Conservation (phyloP, 768 basidiomycete genomes). For the Lentinus brumalis region DNA sequence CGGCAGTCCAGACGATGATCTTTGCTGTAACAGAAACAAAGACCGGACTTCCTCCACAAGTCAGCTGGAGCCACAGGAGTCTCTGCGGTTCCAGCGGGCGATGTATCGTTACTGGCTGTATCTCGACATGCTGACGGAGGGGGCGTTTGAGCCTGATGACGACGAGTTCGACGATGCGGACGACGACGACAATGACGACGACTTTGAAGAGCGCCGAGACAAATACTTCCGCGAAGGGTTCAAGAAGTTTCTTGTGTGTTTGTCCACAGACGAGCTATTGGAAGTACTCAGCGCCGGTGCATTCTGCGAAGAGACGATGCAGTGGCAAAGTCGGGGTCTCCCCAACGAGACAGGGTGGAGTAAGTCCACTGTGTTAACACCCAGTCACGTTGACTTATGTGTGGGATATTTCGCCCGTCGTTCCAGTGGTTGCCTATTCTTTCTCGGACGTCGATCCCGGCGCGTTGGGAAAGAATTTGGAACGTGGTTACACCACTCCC, state of each 20-base stretch:
- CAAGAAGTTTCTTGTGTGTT: conserved; percentile 9
- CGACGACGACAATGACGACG: conserved; percentile 9
- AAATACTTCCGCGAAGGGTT: not conserved
- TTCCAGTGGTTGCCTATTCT: too few species aligned
- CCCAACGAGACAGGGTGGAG: too few species aligned
- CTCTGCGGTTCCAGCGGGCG: conserved; percentile 32
- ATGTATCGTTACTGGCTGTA: conserved; percentile 34
- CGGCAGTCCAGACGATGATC: too few species aligned
- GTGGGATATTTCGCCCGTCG: too few species aligned
- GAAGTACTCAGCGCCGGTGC: conserved; percentile 24
- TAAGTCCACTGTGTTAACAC: not conserved
- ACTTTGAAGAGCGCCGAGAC: conserved; percentile 3
- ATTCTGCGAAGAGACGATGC: conserved; percentile 24
- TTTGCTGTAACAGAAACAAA: conserved; percentile 33
- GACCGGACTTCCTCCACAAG: conserved; percentile 36
- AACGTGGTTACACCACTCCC: not conserved
- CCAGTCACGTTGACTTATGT: not conserved
- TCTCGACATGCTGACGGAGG: conserved; percentile 4
- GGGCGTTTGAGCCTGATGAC: not conserved
- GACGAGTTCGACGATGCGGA: conserved; percentile 3
- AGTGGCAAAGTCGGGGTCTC: not conserved
- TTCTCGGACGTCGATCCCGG: not conserved
- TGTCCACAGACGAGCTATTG: conserved; percentile 21
- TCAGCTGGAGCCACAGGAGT: conserved; percentile 34
- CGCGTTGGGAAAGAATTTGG: not conserved